Conservation (phyloP, 768 basidiomycete genomes). For the Serendipita indica region DNA sequence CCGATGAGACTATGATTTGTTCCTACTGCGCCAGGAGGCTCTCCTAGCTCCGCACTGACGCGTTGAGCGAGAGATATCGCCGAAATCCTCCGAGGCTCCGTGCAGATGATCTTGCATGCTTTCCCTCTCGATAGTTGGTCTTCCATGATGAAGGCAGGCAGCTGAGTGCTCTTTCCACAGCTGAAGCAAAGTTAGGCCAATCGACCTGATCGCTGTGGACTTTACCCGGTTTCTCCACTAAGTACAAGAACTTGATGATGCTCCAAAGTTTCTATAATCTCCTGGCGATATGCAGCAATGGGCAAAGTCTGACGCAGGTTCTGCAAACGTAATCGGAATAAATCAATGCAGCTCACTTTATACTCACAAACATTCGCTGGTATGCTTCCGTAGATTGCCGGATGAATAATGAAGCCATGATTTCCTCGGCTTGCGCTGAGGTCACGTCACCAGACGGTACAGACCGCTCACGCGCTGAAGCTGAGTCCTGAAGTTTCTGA, state of each 20-base stretch:
- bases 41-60: slow-evolving; percentile 87
- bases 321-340: slow-evolving; percentile 26
- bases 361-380: slow-evolving; percentile 75
- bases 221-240: slow-evolving; percentile 64
- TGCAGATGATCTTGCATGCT: slow-evolving; percentile 83
- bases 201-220: slow-evolving; percentile 18
- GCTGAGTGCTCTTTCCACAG: slow-evolving; percentile 94
- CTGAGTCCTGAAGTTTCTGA: no score
- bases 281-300: slow-evolving; percentile 66
- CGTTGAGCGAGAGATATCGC: slow-evolving; percentile 91
- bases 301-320: slow-evolving; percentile 62
- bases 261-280: slow-evolving; percentile 57
- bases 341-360: background rate
- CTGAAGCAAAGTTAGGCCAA: slow-evolving; percentile 15
- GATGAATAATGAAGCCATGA: slow-evolving; percentile 43
- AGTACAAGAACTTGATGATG: slow-evolving; percentile 73
- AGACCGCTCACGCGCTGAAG: no score
- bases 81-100: slow-evolving; percentile 89
- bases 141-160: slow-evolving; percentile 88
- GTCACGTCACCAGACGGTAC: no score
- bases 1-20: slow-evolving; percentile 70
- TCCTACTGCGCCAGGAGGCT: slow-evolving; percentile 62
- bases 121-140: slow-evolving; percentile 67
- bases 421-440: no score
- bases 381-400: slow-evolving; percentile 52